phyloP scores from a whole-genome alignment of 2,329 filamentous ascomycete species.

The Sclerotinia trifoliorum region DNA sequence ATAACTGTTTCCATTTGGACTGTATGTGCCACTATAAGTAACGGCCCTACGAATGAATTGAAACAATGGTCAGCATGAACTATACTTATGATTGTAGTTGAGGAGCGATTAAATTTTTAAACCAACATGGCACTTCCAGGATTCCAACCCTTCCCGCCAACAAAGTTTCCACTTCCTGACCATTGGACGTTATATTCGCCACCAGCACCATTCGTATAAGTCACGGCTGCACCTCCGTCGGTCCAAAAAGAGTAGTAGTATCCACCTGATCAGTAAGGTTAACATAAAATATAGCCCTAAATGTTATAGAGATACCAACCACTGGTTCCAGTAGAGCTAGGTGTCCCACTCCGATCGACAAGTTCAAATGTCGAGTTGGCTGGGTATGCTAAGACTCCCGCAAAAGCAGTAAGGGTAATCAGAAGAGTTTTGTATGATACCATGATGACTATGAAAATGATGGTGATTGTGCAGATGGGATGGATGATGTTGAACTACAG shows the following conservation, averaged over 20 bases:
- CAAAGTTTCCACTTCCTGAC: constrained; percentile 48
- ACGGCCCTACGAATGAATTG: constrained; percentile 38
- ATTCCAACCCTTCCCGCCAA: constrained; percentile 52
- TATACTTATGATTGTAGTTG: background rate
- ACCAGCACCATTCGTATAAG: constrained; percentile 54
- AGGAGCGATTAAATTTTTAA: background rate
- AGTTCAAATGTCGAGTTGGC: constrained; percentile 5
- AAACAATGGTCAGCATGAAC: background rate
- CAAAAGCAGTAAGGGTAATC: background rate
- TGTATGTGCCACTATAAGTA: constrained; percentile 45
- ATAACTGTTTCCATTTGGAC: constrained; percentile 47
- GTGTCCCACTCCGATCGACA: constrained; percentile 7
- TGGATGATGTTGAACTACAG: background rate
- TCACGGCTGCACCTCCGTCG: constrained; percentile 49
- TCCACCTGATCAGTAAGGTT: background rate
- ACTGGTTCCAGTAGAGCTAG: constrained; percentile 17
- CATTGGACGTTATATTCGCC: constrained; percentile 53
- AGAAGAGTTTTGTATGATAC: background rate
- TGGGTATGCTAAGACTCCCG: background rate
- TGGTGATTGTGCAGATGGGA: background rate
- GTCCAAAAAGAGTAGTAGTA: constrained; percentile 60
- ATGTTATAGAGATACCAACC: background rate
- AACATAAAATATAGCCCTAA: background rate
- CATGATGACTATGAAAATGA: background rate
- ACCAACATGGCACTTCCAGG: constrained; percentile 39